These are phyloP conservation scores for Ceratobasidium sp. DNA, from an alignment of 1,284 basidiomycete species.

Conservation along the genomic window DNA sequence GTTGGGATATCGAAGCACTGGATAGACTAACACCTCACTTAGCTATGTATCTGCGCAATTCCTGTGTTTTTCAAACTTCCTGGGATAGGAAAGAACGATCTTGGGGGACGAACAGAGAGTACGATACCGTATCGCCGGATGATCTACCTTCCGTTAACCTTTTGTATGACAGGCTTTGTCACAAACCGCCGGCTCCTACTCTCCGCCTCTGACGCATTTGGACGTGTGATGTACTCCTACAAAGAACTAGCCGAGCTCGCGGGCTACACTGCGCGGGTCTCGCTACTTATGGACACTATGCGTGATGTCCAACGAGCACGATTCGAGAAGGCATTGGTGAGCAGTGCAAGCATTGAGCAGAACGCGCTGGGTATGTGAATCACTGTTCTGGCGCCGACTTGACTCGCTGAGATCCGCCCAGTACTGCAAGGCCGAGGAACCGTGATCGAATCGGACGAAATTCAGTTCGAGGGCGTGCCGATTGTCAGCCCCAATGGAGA, in stretches of 20 bases:
- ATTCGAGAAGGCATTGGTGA: conserved; percentile 88
- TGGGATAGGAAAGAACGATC: conserved; percentile 68
- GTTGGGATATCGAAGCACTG: neutral
- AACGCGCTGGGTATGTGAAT: conserved; percentile 72
- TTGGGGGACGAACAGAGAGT: conserved; percentile 89
- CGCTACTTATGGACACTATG: conserved; percentile 90
- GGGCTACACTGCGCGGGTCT: conserved; percentile 92
- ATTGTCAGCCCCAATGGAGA: conserved; percentile 97
- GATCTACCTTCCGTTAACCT: neutral
- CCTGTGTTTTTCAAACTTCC: conserved; percentile 93
- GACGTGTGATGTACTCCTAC: conserved; percentile 89
- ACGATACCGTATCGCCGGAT: conserved; percentile 27
- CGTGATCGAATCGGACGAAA: conserved; percentile 79
- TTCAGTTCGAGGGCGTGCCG: conserved; percentile 90
- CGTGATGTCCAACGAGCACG: conserved; percentile 82
- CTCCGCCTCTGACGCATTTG: conserved; percentile 63
- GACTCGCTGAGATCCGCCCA: conserved; percentile 49
- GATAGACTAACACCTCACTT: conserved; percentile 9
- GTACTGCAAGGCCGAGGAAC: conserved; percentile 82
- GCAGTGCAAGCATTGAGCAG: conserved; percentile 75
- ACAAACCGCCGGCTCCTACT: conserved; percentile 91
- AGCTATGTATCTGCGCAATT: conserved; percentile 91
- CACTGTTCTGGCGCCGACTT: neutral
- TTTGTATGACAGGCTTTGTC: conserved; percentile 71
- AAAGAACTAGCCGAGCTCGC: conserved; percentile 95